Evolutionary conservation across 345 rosid species (phyloP), one percentile per base, ranked within the genome.

Genomic region (Citrus unshiu): DNA sequence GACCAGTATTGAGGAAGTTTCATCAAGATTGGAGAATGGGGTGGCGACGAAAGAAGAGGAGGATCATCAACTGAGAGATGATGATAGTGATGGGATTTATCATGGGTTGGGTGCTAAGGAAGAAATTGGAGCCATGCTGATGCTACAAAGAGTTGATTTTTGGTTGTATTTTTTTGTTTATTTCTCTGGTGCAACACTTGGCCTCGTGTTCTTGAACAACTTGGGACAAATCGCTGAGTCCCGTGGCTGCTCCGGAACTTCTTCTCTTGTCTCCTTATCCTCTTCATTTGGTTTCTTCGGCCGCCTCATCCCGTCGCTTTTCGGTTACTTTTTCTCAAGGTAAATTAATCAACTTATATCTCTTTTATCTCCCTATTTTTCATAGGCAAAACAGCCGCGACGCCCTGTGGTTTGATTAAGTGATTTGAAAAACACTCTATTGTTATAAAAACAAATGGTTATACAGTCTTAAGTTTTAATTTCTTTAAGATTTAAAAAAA

Each of bases 171-270:
- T 91, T 57, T 81, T 86, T 25, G 81, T 91, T 27, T 96, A 96
- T 79, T 83, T 96, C 58, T 80, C 73, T n/a, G 94, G 98, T n/a
- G 92, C 93, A n/a, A 93, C 98, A 9, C 80, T 96, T 2, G 98
- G 98, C 46, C 30, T 96, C 25, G 98, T 93, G 39, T 96, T 79
- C 74, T 80, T 87, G 74, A 94, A 96, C 79, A 96, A 96, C 81
- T 87, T 96, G 86, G 99, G 99, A 78, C 99, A 96, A 81, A 90
- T 94, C 40, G 86, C 97, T 0, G 98, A 96, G 84, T 96, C 99
- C 78, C 89, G 97, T 1, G 90, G 97, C 22, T 85, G 76, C 40
- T 60, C 85, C 0, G 84, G 60, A 5, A 87, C 90, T 1, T 73
- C 89, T 32, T 82, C 91, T 24, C 85, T 96, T 22, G 98, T 96